Evolutionary conservation across 352 stramenopile species (phyloP).

Genomic region (Phytophthora fragariae): DNA sequence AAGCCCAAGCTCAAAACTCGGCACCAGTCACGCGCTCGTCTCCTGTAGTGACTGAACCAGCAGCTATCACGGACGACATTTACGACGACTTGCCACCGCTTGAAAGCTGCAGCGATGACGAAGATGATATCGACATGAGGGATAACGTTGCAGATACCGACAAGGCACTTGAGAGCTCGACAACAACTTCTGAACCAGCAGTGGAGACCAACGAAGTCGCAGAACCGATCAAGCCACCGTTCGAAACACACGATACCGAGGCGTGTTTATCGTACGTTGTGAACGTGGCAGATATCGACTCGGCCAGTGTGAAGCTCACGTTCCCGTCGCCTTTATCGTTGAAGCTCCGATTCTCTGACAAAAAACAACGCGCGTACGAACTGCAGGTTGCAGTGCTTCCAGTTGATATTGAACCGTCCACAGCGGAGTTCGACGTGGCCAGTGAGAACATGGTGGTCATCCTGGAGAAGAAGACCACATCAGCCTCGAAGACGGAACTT

Average conservation of each 20-base stretch:
- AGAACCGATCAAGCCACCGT: conserved; percentile 34
- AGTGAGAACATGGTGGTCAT: conserved; percentile 82
- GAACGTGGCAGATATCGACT: conserved; percentile 44
- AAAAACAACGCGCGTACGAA: conserved; percentile 36
- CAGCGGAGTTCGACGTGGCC: conserved; percentile 58
- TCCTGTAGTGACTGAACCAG: conserved; percentile 22
- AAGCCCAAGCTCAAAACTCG: neutral
- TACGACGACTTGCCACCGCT: conserved; percentile 65
- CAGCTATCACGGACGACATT: conserved; percentile 25
- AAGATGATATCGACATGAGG: conserved; percentile 27
- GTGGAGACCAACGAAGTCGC: neutral
- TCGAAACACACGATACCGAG: conserved; percentile 52
- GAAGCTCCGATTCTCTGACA: conserved; percentile 41
- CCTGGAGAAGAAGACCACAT: conserved; percentile 46
- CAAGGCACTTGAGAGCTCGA: neutral
- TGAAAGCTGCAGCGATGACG: conserved; percentile 65
- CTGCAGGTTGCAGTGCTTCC: conserved; percentile 41
- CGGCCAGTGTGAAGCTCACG: conserved; percentile 46
- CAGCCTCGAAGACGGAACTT: neutral
- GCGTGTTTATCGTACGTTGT: conserved; percentile 65
- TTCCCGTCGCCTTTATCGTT: conserved; percentile 49
- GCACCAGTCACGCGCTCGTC: neutral
- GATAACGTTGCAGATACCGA: conserved; percentile 18
- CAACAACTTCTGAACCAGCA: neutral
- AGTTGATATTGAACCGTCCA: conserved; percentile 38